Base-by-base conservation (phyloP, 148 eudicot genomes). In the Heliamphora exappendiculata region DNA sequence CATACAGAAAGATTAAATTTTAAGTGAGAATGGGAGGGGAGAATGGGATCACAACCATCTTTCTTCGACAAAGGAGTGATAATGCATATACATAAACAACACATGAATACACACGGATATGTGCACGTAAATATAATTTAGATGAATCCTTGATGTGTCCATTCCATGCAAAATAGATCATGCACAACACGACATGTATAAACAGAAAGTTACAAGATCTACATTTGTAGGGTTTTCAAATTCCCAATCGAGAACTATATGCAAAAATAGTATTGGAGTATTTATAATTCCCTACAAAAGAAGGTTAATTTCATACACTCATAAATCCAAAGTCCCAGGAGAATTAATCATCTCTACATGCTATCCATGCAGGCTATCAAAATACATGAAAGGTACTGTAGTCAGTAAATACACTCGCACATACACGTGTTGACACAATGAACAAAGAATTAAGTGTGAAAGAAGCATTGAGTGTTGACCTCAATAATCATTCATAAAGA, bases 231-330 rank as follows among this genome's bases (percentile, higher is more conserved):
- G 84, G 59, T 88, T 82, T 66, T 90, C 88, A 44, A 94, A 88
- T 39, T 96, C 98, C 79, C 89, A 77, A 53, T 92, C 85, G 24
- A 94, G 87, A 64, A 94, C 84, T 78, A 82, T 76, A 59, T 87
- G 81, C 78, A 94, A 80, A 84, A 86, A 94, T 75, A 94, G 81
- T 63, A 92, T 82, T 41, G 98, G 97, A 66, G 98, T 96, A 13
- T 97, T 94, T 20, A 94, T 84, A 51, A 94, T 92, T 67, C 98
- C 97, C 97, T 92, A 51, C 67, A 76, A 70, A 70, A 67, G n/a
- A 66, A 67, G 75, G 20, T 64, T 47, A 41, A 74, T 74, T 42
- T 63, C 11, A n/a, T 54, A 22, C 14, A 37, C 24, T n/a, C 28
- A 28, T 14, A 39, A 33, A 51, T 16, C 9, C 0, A 28, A 66